Conservation (phyloP, 1,284 basidiomycete species). For the Trichosporon asahii region DNA sequence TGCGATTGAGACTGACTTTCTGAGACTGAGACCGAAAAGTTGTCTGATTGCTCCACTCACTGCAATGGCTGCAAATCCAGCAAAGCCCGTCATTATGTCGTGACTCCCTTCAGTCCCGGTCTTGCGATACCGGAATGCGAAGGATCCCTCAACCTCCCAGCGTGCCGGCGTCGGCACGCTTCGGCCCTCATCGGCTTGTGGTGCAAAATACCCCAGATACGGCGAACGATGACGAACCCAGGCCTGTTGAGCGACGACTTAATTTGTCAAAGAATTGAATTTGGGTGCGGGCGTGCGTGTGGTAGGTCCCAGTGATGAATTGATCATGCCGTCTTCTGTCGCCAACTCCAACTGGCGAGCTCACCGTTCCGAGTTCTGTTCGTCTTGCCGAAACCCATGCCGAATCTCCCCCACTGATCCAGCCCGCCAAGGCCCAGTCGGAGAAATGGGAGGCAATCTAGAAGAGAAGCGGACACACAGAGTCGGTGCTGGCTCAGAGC, state of each 20-base stretch:
- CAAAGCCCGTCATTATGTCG: not conserved
- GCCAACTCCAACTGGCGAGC: not conserved
- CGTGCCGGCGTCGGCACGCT: not conserved
- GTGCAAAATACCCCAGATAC: not conserved
- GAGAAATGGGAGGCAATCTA: no score
- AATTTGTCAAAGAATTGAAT: not conserved
- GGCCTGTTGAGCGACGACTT: not conserved
- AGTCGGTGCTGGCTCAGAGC: no score
- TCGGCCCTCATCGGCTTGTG: not conserved
- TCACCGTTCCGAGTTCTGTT: not conserved
- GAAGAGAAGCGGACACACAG: no score
- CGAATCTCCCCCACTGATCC: no score
- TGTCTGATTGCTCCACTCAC: not conserved
- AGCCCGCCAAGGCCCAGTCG: no score
- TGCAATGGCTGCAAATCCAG: not conserved
- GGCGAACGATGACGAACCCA: not conserved
- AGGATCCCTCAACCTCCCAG: not conserved
- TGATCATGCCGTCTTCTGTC: not conserved
- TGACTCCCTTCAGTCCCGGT: not conserved
- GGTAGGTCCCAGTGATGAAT: not conserved
- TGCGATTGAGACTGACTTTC: not conserved
- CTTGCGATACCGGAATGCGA: not conserved
- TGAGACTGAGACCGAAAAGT: not conserved
- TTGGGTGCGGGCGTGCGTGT: not conserved
- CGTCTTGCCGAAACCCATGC: not conserved